phyloP scores from a whole-genome alignment of 805 yeast species.

The Lachancea kluyveri region DNA sequence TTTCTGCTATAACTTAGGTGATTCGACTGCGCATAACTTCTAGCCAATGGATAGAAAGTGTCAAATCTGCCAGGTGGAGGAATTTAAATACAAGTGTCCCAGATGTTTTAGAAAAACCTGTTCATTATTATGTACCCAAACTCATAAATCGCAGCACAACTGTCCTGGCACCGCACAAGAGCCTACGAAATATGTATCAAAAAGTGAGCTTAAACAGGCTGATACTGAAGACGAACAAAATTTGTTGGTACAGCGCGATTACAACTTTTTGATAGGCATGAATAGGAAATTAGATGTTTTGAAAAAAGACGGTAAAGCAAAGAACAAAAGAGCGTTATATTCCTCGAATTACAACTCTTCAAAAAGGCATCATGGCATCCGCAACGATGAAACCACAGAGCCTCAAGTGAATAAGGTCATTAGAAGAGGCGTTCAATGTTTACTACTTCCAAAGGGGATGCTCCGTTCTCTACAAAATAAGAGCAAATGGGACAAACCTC shows the following conservation, averaged over 20 bases:
- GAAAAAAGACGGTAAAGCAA: constrained; percentile 42
- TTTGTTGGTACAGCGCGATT: constrained; percentile 65
- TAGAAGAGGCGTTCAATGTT: constrained; percentile 62
- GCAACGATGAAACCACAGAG: constrained; percentile 13
- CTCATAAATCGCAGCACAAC: constrained; percentile 54
- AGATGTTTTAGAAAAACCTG: constrained; percentile 66
- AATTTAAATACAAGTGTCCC: constrained; percentile 72
- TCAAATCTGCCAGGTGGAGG: constrained; percentile 37
- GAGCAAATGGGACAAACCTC: constrained; percentile 61
- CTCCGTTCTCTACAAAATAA: constrained; percentile 56
- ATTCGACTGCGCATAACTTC: too few species aligned
- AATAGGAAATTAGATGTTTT: constrained; percentile 57
- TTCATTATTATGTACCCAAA: constrained; percentile 59
- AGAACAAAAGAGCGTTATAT: constrained; percentile 39
- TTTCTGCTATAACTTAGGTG: too few species aligned
- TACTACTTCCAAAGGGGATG: constrained; percentile 68
- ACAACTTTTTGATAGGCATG: constrained; percentile 59
- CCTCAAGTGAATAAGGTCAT: constrained; percentile 25
- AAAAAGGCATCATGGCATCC: constrained; percentile 10
- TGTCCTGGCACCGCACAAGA: constrained; percentile 63
- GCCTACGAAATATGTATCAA: constrained; percentile 49
- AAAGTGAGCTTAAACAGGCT: constrained; percentile 36
- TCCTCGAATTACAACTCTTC: constrained; percentile 14
- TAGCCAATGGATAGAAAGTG: too few species aligned
- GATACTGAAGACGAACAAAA: constrained; percentile 36